Base-by-base conservation (phyloP, 768 basidiomycete species). In the Daedaleopsis sinensis region DNA sequence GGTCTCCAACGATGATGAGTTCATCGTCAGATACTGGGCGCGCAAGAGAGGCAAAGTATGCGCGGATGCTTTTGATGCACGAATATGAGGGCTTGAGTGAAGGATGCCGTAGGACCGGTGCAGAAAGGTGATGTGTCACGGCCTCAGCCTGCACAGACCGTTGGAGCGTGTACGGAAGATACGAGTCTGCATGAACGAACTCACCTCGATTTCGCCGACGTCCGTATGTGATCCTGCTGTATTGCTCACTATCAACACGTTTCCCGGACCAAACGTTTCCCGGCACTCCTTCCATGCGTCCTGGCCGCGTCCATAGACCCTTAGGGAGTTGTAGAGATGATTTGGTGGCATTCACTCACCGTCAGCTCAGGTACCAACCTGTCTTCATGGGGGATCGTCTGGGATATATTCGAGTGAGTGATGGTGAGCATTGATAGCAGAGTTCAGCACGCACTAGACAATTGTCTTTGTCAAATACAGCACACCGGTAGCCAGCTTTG, bases 381-480 rank as follows among this genome's bases (percentile, higher is more conserved):
- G 70, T 98, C 96, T 49, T 80, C 73, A 70, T 91, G 76, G 0
- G 96, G 96, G 36, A 86, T 71, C 2, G 96, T 96, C 96, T 97
- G 23, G n/a, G 16, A 23, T 3, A 15, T 16, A 32, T 24, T 44
- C n/a, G 2, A 0, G 12, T 8, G 36, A 24, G 1, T 18, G n/a
- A 10, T 5, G 15, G 11, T 23, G 21, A 52, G 9, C 3, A 44
- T 21, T 16, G 8, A 7, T 35, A 32, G 9, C 1, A 38, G 51
- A 51, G 23, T 19, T 19, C 12, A 43, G 27, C 15, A 5, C 89
- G 32, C 65, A 93, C 96, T 65, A 98, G 76, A 70, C 96, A 98
- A 68, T 99, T 98, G 71, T 99, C 96, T 76, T 98, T 98, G 82
- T 98, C 96, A 66, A 98, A 90, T 1, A 99, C 86, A 3, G 90